phyloP scores from a whole-genome alignment of 225 moss, liverwort and hornwort genomes.

The Antitrichia curtipendula region DNA sequence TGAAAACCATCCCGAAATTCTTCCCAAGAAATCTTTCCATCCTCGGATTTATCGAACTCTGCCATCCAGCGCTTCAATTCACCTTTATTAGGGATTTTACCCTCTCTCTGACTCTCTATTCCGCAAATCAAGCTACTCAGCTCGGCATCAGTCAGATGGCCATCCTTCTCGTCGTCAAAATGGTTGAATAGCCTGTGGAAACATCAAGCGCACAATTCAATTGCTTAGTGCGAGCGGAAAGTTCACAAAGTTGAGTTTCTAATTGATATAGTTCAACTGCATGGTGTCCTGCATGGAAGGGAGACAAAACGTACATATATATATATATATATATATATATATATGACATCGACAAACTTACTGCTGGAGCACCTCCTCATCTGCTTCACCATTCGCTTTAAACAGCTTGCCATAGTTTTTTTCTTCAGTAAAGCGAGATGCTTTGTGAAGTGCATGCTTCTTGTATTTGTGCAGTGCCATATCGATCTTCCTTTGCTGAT shows the following conservation, averaged over 20 bases:
- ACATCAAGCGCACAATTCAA: background rate
- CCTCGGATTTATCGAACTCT: slow-evolving; percentile 38
- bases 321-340: background rate
- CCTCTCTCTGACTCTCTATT: slow-evolving; percentile 15
- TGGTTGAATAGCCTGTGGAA: slow-evolving; percentile 35
- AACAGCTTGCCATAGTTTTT: slow-evolving; percentile 36
- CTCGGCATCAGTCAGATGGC: slow-evolving; percentile 16
- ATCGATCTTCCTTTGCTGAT: slow-evolving; percentile 36
- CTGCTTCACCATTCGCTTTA: slow-evolving; percentile 10
- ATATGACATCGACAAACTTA: background rate
- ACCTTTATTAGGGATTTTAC: slow-evolving; percentile 6
- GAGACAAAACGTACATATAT: background rate
- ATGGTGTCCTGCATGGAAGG: background rate
- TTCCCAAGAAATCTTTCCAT: background rate
- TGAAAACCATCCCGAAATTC: slow-evolving; percentile 47
- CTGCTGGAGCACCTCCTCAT: slow-evolving; percentile 20
- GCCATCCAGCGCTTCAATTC: slow-evolving; percentile 48
- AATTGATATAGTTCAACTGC: background rate
- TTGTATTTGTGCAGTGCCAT: slow-evolving; percentile 26
- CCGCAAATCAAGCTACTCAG: slow-evolving; percentile 29
- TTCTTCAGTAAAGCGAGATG: background rate
- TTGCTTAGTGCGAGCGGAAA: background rate
- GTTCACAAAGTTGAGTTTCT: background rate
- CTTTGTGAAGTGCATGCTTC: slow-evolving; percentile 16
- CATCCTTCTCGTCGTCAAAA: slow-evolving; percentile 27